These are phyloP conservation scores for Sherardia arvensis DNA, from an alignment of 257 asterid genomes.

Conservation along the genomic window DNA sequence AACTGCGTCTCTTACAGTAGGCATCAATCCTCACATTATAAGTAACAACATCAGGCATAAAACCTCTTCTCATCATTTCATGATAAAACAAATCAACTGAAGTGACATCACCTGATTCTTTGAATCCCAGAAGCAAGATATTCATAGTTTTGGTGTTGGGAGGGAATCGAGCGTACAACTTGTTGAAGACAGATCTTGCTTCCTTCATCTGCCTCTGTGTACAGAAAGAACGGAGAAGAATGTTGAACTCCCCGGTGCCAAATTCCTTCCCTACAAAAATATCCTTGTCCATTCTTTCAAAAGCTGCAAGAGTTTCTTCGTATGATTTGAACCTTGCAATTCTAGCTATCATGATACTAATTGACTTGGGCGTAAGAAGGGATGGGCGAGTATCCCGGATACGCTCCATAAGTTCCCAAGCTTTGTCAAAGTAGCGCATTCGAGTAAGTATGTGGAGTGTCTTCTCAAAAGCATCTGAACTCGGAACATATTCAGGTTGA, in stretches of 20 bases:
- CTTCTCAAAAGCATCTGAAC: slow-evolving; percentile 81
- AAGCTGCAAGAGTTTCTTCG: slow-evolving; percentile 67
- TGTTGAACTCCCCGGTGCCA: slow-evolving; percentile 66
- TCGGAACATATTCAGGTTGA: slow-evolving; percentile 41
- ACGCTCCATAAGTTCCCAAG: slow-evolving; percentile 63
- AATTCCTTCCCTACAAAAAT: slow-evolving; percentile 43
- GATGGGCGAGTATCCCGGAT: slow-evolving; percentile 46
- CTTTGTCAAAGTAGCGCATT: slow-evolving; percentile 81
- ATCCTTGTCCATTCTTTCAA: slow-evolving; percentile 64
- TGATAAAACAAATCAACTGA: slow-evolving; percentile 83
- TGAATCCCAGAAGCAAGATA: slow-evolving; percentile 80
- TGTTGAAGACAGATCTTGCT: slow-evolving; percentile 71
- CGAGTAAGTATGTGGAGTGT: slow-evolving; percentile 79
- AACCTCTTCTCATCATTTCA: slow-evolving; percentile 86
- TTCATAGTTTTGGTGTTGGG: slow-evolving; percentile 83
- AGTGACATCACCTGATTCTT: slow-evolving; percentile 72
- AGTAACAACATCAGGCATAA: slow-evolving; percentile 55
- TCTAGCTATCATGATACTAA: slow-evolving; percentile 82
- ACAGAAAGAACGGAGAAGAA: slow-evolving; percentile 79
- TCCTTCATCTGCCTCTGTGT: slow-evolving; percentile 84
- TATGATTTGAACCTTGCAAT: slow-evolving; percentile 66
- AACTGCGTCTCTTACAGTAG: slow-evolving; percentile 62
- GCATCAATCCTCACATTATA: slow-evolving; percentile 63
- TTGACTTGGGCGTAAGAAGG: slow-evolving; percentile 69
- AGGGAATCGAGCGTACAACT: slow-evolving; percentile 48